phyloP scores from a whole-genome alignment of 164 flowering plant species.

The Nymphaea thermarum region DNA sequence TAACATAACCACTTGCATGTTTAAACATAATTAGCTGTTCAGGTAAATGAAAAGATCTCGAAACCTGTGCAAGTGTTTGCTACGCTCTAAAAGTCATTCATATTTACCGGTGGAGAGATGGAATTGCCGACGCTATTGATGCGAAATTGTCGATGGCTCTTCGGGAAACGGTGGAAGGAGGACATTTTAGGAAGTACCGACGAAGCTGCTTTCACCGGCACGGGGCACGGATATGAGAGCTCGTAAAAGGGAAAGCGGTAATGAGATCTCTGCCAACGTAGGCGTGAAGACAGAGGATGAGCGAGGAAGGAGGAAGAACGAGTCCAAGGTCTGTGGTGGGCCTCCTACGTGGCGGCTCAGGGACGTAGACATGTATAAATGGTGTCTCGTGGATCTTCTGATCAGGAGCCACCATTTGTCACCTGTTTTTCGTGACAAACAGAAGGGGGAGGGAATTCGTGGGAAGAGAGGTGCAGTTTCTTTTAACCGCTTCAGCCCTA shows the following conservation, averaged over 20 bases:
- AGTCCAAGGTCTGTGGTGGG: not conserved
- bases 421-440: not conserved
- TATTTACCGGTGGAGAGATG: too few relatives aligned
- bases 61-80: too few relatives aligned
- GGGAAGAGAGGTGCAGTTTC: not conserved
- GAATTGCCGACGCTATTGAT: too few relatives aligned
- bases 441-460: not conserved
- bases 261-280: not conserved
- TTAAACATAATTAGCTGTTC: too few relatives aligned
- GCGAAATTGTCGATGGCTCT: too few relatives aligned
- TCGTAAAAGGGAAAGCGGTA: not conserved
- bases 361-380: not conserved
- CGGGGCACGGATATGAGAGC: not conserved
- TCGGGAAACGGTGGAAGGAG: too few relatives aligned
- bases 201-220: not conserved
- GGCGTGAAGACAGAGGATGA: not conserved
- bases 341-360: not conserved
- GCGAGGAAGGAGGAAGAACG: not conserved
- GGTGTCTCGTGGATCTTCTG: not conserved
- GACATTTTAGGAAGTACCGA: too few relatives aligned
- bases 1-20: too few relatives aligned
- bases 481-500: not conserved
- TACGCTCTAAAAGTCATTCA: too few relatives aligned
- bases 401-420: not conserved
- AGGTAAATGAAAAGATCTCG: too few relatives aligned